Base-by-base conservation (phyloP, 2,329 filamentous ascomycete genomes). In the Pseudocercospora fijiensis region DNA sequence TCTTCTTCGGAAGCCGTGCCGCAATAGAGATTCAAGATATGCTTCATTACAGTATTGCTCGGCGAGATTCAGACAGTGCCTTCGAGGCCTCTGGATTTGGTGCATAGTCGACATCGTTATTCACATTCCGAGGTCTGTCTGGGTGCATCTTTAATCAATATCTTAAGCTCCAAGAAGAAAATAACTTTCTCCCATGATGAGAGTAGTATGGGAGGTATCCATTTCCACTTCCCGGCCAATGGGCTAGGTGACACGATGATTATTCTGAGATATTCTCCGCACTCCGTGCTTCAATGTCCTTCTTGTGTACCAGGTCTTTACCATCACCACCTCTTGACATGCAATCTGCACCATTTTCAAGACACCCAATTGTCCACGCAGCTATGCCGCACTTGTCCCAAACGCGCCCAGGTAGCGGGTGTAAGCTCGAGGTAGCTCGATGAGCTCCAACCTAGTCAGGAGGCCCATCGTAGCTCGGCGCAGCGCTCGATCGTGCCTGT, bases 1-100 rank as follows among this genome's bases (percentile, higher is more conserved):
- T 84, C 79, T 11, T 80, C 71, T 66, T 83, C 78, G 60, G 74
- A 79, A 4, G 79, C 79, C 58, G 79, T 80, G 20, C 49, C 49
- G 24, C 49, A 52, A 27, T 52, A 52, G 13, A 52, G 53, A 8
- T 57, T 43, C 27, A 43, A 22, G 18, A 43, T 57, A 26, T 57
- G 55, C 55, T 57, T 37, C 55, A 57, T 57, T 22, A 57, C 55
- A 57, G 43, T 22, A 57, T 57, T 28, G 20, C 30, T 13, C 43
- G 13, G 3, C 55, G 55, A 26, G 55, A 27, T 0, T 75, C 59
- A 0, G 76, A 73, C 2, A 81, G 65, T 10, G 71, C 60, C 26
- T 79, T 70, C 1, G 74, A 78, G 10, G 71, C 61, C 4, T 73
- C 69, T 2, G 79, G 78, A 57, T 78, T 71, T 4, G 80, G 80